Conservation (phyloP, 331 rosid genomes). For the Malus hybrid region DNA sequence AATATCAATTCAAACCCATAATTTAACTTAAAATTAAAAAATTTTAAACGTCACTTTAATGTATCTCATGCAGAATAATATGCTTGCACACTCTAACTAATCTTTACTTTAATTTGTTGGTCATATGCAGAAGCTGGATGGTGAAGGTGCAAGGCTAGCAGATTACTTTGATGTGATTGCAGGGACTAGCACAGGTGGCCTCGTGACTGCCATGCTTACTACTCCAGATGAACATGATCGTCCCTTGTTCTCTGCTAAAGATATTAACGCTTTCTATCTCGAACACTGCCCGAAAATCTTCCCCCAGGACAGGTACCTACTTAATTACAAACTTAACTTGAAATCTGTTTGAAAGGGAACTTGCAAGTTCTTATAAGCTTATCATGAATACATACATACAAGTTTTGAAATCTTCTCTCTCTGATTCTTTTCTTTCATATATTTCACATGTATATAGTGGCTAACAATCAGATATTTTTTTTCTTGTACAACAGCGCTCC, state of each 20-base stretch:
- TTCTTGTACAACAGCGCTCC: not conserved
- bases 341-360: not conserved
- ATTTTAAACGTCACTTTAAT: not conserved
- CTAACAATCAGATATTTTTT: not conserved
- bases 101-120: not conserved
- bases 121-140: conserved; percentile 23
- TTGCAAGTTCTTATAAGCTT: not conserved
- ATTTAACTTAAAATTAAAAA: not conserved
- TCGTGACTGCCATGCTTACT: conserved; percentile 28
- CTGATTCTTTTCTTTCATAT: not conserved
- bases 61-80: not conserved
- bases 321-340: not conserved
- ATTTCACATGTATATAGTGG: not conserved
- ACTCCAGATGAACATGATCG: conserved; percentile 17
- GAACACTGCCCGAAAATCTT: conserved; percentile 22
- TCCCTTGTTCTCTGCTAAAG: conserved; percentile 23
- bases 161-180: conserved; percentile 30
- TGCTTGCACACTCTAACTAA: not conserved
- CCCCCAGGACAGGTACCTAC: conserved; percentile 13
- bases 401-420: not conserved
- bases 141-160: conserved; percentile 26
- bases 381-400: not conserved
- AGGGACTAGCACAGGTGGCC: conserved; percentile 38
- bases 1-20: not conserved
- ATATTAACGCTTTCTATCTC: conserved; percentile 18